Evolutionary conservation across 225 moss, liverwort and hornwort species (phyloP).

Genomic region (Bryum argenteum): DNA sequence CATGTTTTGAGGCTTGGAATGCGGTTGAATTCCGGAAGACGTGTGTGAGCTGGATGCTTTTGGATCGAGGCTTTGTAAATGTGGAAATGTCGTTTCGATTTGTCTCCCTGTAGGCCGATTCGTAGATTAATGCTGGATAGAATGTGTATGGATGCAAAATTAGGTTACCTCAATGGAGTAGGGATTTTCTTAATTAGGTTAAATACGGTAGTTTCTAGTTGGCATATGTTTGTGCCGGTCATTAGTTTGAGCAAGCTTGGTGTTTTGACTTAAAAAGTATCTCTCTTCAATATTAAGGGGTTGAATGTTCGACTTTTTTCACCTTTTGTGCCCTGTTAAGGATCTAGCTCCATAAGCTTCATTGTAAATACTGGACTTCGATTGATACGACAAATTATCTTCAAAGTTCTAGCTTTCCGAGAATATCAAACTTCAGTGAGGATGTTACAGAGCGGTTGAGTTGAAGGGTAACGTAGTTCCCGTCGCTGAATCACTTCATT

Average conservation of each 20-base stretch:
- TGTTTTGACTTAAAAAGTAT: neutral
- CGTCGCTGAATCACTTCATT: neutral
- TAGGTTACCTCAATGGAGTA: constrained; percentile 8
- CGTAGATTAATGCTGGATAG: neutral
- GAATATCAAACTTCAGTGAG: neutral
- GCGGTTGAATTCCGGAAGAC: no score
- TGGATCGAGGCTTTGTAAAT: no score
- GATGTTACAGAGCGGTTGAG: neutral
- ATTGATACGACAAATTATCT: no score
- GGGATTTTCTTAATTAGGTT: constrained; percentile 8
- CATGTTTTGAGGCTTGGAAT: no score
- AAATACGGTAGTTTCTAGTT: neutral
- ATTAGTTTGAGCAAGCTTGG: neutral
- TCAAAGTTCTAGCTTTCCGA: no score
- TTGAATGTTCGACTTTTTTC: neutral
- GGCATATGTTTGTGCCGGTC: constrained; percentile 2
- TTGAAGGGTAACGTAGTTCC: neutral
- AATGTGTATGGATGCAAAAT: neutral
- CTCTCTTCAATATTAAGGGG: constrained; percentile 1
- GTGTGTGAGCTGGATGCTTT: no score
- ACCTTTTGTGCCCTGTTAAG: neutral
- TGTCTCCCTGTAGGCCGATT: no score
- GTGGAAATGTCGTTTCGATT: no score
- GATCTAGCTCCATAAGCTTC: no score
- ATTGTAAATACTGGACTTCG: no score